These are phyloP conservation scores for Hypoxylon fragiforme DNA, from an alignment of 495 filamentous ascomycete species.

Conservation along the genomic window DNA sequence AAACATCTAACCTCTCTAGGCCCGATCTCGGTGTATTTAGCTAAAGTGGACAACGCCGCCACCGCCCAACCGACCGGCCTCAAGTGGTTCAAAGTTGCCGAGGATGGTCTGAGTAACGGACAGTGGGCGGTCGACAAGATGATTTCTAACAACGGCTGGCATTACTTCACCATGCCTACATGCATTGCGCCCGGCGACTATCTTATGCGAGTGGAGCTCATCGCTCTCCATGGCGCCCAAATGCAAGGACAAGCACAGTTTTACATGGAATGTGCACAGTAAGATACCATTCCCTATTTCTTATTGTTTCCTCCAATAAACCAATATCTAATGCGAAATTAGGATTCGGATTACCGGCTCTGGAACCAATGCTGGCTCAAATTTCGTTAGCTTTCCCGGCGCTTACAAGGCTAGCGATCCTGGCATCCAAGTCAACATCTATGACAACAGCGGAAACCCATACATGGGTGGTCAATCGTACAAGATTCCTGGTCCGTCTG, in stretches of 20 bases:
- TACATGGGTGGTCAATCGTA: constrained; percentile 46
- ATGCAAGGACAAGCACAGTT: constrained; percentile 52
- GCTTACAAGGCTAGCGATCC: constrained; percentile 50
- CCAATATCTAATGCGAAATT: background rate
- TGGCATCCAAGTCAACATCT: constrained; percentile 50
- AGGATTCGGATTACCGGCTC: constrained; percentile 54
- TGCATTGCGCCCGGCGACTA: constrained; percentile 53
- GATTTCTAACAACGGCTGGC: constrained; percentile 48
- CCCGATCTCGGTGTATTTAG: constrained; percentile 53
- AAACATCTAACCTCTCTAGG: constrained; percentile 32
- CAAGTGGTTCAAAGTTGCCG: constrained; percentile 52
- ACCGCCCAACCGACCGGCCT: constrained; percentile 43
- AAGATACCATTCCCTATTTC: constrained; percentile 10
- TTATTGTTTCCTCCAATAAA: too few species aligned
- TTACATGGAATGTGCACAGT: constrained; percentile 53
- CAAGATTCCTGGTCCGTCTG: constrained; percentile 45
- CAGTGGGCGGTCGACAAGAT: constrained; percentile 50
- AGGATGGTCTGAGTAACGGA: constrained; percentile 46
- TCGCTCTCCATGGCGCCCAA: constrained; percentile 52
- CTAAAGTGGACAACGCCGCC: constrained; percentile 51
- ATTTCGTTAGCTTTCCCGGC: constrained; percentile 52
- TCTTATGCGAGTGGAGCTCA: constrained; percentile 56
- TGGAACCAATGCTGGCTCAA: constrained; percentile 42
- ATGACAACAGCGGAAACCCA: constrained; percentile 41
- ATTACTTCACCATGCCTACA: constrained; percentile 50